Conservation (phyloP, 2,329 filamentous ascomycete species). For the Aspergillus fumigatus region DNA sequence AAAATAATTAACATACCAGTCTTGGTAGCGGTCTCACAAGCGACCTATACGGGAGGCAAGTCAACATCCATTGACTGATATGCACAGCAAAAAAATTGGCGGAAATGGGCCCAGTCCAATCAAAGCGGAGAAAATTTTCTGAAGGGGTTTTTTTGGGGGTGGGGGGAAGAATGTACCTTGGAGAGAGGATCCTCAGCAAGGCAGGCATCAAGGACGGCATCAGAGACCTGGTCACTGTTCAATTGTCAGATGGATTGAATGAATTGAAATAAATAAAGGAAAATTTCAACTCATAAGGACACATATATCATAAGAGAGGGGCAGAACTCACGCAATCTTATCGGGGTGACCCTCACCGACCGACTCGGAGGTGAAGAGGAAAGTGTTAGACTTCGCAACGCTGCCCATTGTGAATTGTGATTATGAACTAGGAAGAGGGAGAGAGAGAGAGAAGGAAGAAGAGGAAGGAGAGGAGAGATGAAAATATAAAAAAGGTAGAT, state of each 20-base stretch:
- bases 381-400: conserved; percentile 56
- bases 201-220: conserved; percentile 98
- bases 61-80: conserved; percentile 8
- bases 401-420: conserved; percentile 55
- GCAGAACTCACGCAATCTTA: conserved; percentile 70
- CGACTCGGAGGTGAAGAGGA: conserved; percentile 87
- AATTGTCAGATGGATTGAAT: conserved; percentile 14
- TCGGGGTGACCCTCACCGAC: conserved; percentile 89
- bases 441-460: conserved; percentile 3
- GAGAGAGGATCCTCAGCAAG: conserved; percentile 90
- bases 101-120: conserved; percentile 5
- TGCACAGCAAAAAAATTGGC: conserved; percentile 6
- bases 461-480: conserved; percentile 7
- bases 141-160: no score
- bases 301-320: conserved; percentile 1
- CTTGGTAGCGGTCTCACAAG: conserved; percentile 99
- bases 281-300: neutral
- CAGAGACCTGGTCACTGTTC: conserved; percentile 83
- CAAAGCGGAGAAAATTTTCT: neutral
- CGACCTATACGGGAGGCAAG: conserved; percentile 50
- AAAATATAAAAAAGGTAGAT: conserved; percentile 3
- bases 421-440: conserved; percentile 12
- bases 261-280: conserved; percentile 3
- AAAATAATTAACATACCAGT: conserved; percentile 59
- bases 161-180: conserved; percentile 57